Evolutionary conservation across 2,329 filamentous ascomycete genomes (phyloP).

Genomic region (Neonectria faginata): DNA sequence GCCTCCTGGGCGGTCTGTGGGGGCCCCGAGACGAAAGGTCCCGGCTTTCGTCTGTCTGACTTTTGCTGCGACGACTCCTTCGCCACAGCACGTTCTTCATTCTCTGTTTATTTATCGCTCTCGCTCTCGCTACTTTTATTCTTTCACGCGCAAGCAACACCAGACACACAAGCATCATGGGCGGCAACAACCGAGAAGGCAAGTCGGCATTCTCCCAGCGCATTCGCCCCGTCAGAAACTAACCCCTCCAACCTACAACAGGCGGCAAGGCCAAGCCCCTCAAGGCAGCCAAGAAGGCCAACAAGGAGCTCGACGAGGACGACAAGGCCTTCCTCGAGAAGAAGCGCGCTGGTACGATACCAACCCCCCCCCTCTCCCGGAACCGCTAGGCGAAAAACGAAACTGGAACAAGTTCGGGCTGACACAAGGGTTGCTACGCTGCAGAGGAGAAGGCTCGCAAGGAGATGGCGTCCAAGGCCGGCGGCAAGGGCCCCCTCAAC

Average conservation of each 20-base stretch:
- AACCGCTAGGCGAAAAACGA: neutral
- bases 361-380: neutral
- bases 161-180: constrained; percentile 48
- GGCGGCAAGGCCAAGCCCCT: constrained; percentile 86
- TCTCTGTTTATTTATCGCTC: constrained; percentile 12
- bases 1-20: constrained; percentile 16
- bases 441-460: constrained; percentile 87
- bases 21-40: constrained; percentile 29
- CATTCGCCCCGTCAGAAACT: constrained; percentile 27
- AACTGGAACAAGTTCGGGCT: constrained; percentile 24
- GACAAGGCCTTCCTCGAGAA: constrained; percentile 86
- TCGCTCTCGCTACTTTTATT: constrained; percentile 14
- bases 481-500: constrained; percentile 90
- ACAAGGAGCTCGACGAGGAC: constrained; percentile 87
- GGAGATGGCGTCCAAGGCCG: constrained; percentile 83
- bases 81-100: constrained; percentile 30
- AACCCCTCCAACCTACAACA: constrained; percentile 57
- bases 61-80: constrained; percentile 33
- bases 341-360: constrained; percentile 80
- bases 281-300: constrained; percentile 89
- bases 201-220: constrained; percentile 32
- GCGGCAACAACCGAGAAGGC: constrained; percentile 55
- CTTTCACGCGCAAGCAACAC: constrained; percentile 27
- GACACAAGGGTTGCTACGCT: constrained; percentile 33
- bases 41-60: constrained; percentile 21